Evolutionary conservation across 257 asterid species (phyloP), one percentile per base, ranked within the genome.

Genomic region (Scutellaria galericulata): DNA sequence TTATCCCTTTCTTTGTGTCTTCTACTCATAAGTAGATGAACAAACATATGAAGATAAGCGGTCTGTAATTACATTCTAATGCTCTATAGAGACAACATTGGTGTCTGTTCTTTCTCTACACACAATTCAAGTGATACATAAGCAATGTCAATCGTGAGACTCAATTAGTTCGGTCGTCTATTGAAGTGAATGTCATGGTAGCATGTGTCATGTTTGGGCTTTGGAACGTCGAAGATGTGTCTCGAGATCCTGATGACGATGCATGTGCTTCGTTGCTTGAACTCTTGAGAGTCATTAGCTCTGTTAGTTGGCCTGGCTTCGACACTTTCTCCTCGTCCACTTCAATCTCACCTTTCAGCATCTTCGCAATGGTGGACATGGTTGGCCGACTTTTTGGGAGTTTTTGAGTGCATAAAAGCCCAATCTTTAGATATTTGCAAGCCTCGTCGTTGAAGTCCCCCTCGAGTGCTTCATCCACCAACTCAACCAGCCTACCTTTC

Each of bases 391-490:
- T 56, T 69, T 80, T 85, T 7, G 94, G 95, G 68, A 71, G 14
- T 37, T 81, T 86, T 80, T 90, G 96, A 75, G 94, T 85, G 85
- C 98, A 90, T 13, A 90, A 5, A 66, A 92, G 88, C 12, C 87
- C 88, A 6, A 87, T 73, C 75, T 86, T 87, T 63, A 87, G 80
- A 68, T 78, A 90, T 65, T 72, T 84, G 85, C 86, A 82, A 51
- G 86, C 90, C 75, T 90, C 96, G 1, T 78, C 86, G 14, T 18
- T n/a, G 14, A 83, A 52, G 69, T 77, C 80, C 11, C 56, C 81
- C 52, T 68, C 85, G 9, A 89, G 52, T 13, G 80, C 66, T 12
- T 54, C 54, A 72, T 92, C 98, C 31, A 88, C 86, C 77, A 92
- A 69, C 59, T 88, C 77, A 35, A 53, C 68, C 50, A 88, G 75